Base-by-base conservation (phyloP, 192 early-diverging fungal species). In the Paraglomus occultum region DNA sequence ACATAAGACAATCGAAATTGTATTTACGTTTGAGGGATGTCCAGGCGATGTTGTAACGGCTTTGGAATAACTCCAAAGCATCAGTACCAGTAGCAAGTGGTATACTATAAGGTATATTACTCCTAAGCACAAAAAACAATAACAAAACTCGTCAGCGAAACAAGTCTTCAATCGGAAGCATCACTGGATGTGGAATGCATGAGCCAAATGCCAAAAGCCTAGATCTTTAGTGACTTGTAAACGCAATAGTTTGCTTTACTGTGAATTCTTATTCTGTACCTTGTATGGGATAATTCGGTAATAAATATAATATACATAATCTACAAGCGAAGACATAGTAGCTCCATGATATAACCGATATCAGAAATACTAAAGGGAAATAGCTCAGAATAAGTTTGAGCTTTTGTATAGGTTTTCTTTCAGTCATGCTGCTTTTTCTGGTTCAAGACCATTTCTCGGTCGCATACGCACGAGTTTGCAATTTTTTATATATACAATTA, bases 11-110 rank as follows among this genome's bases (percentile, higher is more conserved):
- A 54, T 42, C 0, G 43, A 18, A 42, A 5, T n/a, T 54, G 1
- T 11, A 14, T 53, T 48, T 60, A 76, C 78, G 46, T 76, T 72
- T 31, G 69, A 70, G 0, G 77, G 74, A 50, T 62, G 70, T 17
- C 78, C 78, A 45, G 78, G 74, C 0, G 74, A 74, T 2, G 52
- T 50, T 10, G 76, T 76, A 44, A 57, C 64, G 22, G 74, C 78
- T 10, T 74, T 15, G 14, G 61, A 69, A 47, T 76, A 79, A 58
- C 78, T 74, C 78, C 78, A 79, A 38, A 74, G 10, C 18, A 74
- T 51, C 8, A 79, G 51, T 6, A 72, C 45, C 5, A 70, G 55
- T 45, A 68, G 14, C 46, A 40, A 1, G 46, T 68, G 51, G 55
- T 55, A 68, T 52, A 68, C n/a, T 52, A 68, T 8, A 20, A 68